Percentiles rank a stretch among this genome's conserved stretches.
phyloP scores from a whole-genome alignment of 2,329 filamentous ascomycete genomes.

The Phyllosticta citribraziliensis region DNA sequence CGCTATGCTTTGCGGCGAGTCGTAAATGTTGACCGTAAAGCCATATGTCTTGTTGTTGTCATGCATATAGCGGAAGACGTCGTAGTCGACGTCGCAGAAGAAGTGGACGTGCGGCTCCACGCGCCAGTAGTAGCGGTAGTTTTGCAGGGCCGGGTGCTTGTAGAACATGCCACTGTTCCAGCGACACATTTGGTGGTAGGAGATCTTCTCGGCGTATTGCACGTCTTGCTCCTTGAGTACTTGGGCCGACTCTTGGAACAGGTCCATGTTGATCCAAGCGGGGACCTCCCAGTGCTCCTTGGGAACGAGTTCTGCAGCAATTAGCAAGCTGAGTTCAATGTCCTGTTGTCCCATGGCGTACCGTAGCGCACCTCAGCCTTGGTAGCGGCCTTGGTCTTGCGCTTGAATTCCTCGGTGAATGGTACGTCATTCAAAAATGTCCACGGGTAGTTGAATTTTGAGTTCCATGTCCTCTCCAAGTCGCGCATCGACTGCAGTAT shows the following conservation, averaged over 20 bases:
- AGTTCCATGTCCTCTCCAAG: conserved; percentile 90
- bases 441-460: conserved; percentile 99
- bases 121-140: conserved; percentile 92
- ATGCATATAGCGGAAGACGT: conserved; percentile 95
- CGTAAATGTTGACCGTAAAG: conserved; percentile 96
- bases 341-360: conserved; percentile 28
- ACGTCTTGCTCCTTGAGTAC: conserved; percentile 76
- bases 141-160: conserved; percentile 76
- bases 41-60: conserved; percentile 99
- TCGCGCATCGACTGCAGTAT: conserved; percentile 85
- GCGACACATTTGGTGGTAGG: conserved; percentile 97
- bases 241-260: conserved; percentile 76
- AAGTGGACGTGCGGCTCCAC: conserved; percentile 98
- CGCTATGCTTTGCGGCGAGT: conserved; percentile 75
- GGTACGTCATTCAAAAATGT: conserved; percentile 97
- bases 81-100: conserved; percentile 98
- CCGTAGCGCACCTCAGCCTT: conserved; percentile 83
- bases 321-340: conserved; percentile 16
- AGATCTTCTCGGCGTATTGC: conserved; percentile 80
- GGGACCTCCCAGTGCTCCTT: conserved; percentile 90
- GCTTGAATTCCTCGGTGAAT: conserved; percentile 89
- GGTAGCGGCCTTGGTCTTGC: conserved; percentile 66
- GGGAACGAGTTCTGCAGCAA: conserved; percentile 65
- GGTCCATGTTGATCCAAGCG: conserved; percentile 80
- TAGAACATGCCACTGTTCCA: conserved; percentile 99